Evolutionary conservation across 2,329 filamentous ascomycete genomes (phyloP).

Genomic region (Emydomyces testavorans): DNA sequence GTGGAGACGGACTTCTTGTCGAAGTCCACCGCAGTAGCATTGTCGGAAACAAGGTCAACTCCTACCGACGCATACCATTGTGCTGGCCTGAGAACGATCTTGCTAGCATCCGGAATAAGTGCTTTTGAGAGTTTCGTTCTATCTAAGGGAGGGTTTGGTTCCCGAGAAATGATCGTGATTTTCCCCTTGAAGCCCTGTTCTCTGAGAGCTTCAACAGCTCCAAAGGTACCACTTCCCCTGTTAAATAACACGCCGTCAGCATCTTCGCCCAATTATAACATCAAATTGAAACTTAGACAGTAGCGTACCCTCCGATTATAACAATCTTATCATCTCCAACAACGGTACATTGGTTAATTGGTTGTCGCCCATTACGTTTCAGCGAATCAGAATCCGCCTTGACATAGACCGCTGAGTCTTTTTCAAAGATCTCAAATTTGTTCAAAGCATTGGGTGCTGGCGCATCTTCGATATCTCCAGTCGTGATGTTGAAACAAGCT

Average conservation of each 20-base stretch:
- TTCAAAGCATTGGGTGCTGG: constrained; percentile 79
- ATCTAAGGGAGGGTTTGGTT: constrained; percentile 81
- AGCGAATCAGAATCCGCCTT: constrained; percentile 66
- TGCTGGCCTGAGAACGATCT: constrained; percentile 63
- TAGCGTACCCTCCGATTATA: constrained; percentile 60
- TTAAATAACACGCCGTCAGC: not conserved
- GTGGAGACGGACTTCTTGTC: constrained; percentile 60
- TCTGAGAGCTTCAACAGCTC: constrained; percentile 69
- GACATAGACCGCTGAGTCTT: constrained; percentile 73
- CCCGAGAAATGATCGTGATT: constrained; percentile 72
- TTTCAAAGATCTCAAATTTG: constrained; percentile 69
- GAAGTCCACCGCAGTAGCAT: constrained; percentile 68
- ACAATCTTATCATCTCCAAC: constrained; percentile 53
- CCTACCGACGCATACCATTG: constrained; percentile 61
- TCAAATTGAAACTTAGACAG: not conserved
- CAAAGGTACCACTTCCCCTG: constrained; percentile 71
- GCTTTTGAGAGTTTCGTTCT: constrained; percentile 93
- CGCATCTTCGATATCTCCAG: constrained; percentile 89
- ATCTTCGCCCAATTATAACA: not conserved
- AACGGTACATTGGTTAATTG: constrained; percentile 60
- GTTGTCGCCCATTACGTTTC: constrained; percentile 61
- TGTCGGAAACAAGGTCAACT: constrained; percentile 46
- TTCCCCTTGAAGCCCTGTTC: constrained; percentile 67
- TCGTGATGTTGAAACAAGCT: constrained; percentile 87
- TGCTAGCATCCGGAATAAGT: constrained; percentile 65